Evolutionary conservation across 1,139 yeast genomes (phyloP).

Genomic region (Suhomyces bokatorum): DNA sequence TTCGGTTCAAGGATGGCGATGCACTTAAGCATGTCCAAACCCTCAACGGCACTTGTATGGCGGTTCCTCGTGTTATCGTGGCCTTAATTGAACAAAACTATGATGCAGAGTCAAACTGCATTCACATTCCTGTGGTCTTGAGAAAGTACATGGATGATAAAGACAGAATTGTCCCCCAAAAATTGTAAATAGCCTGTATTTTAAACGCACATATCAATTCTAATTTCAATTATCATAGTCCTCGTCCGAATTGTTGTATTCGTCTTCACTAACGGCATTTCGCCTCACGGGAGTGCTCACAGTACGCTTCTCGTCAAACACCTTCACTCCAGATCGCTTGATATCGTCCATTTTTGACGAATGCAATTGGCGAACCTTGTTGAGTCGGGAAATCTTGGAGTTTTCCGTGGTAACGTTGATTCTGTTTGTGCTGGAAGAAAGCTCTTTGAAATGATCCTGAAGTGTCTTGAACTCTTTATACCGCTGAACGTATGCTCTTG

Average conservation of each 20-base stretch:
- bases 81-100: constrained; percentile 87
- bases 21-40: constrained; percentile 67
- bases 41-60: constrained; percentile 93
- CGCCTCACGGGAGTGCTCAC: constrained; percentile 31
- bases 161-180: constrained; percentile 28
- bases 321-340: constrained; percentile 13
- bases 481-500: constrained; percentile 28
- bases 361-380: constrained; percentile 35
- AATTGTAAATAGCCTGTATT: constrained; percentile 1
- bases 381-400: constrained; percentile 16
- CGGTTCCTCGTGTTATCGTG: constrained; percentile 86
- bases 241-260: constrained; percentile 26
- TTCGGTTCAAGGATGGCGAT: constrained; percentile 46
- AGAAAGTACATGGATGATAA: constrained; percentile 66
- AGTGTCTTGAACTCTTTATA: constrained; percentile 25
- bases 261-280: constrained; percentile 6
- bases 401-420: constrained; percentile 9
- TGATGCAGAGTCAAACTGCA: constrained; percentile 54
- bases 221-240: background rate
- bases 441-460: constrained; percentile 26
- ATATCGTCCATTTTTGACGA: constrained; percentile 25
- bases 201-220: background rate
- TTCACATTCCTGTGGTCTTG: constrained; percentile 68
- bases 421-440: constrained; percentile 18
- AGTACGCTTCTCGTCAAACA: constrained; percentile 24